Percentiles rank a stretch among this genome's conserved stretches.
phyloP scores from a whole-genome alignment of 768 basidiomycete species.

The Boletus reticuloceps region DNA sequence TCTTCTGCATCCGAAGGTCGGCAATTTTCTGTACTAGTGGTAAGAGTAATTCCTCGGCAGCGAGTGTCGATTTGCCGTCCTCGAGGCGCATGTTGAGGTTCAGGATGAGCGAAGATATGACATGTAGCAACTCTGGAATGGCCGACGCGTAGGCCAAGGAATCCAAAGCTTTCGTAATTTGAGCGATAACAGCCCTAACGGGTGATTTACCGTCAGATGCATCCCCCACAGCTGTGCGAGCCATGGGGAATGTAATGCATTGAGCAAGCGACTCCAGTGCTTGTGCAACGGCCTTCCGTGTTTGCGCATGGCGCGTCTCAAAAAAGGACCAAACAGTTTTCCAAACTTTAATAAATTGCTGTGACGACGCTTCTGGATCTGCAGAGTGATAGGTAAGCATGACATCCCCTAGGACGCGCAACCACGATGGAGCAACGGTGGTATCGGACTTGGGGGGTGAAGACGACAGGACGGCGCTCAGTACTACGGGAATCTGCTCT shows the following conservation, averaged over 20 bases:
- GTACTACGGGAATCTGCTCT: conserved; percentile 56
- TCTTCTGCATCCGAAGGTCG: conserved; percentile 71
- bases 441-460: conserved; percentile 69
- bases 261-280: conserved; percentile 62
- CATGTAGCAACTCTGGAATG: conserved; percentile 75
- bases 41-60: conserved; percentile 70
- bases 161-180: conserved; percentile 66
- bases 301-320: conserved; percentile 60
- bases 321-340: conserved; percentile 74
- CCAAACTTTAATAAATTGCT: conserved; percentile 66
- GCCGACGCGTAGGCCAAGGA: conserved; percentile 70
- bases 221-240: conserved; percentile 51
- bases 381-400: conserved; percentile 61
- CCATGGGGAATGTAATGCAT: conserved; percentile 68
- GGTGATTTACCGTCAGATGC: conserved; percentile 46
- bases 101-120: conserved; percentile 67
- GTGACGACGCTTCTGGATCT: conserved; percentile 48
- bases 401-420: conserved; percentile 68
- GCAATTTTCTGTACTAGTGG: conserved; percentile 70
- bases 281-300: conserved; percentile 61
- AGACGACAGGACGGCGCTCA: conserved; percentile 66
- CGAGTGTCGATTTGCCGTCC: conserved; percentile 43
- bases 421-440: conserved; percentile 73
- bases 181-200: conserved; percentile 60
- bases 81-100: conserved; percentile 53